These are phyloP conservation scores for Gossypium laxum DNA, from an alignment of 441 rosid species.

Conservation along the genomic window DNA sequence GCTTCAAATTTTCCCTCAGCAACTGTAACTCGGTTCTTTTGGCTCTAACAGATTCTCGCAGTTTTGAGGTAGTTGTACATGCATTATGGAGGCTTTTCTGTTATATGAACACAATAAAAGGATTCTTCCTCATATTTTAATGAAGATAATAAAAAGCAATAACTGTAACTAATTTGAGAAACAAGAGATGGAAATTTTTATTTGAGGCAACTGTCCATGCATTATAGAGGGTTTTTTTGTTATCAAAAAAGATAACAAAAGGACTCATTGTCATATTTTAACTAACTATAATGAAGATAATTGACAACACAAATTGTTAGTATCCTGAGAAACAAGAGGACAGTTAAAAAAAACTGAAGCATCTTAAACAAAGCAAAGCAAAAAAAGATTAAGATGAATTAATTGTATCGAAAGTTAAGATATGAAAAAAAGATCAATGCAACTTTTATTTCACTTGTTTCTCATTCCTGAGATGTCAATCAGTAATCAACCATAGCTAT, in stretches of 20 bases:
- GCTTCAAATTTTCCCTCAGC: slow-evolving; percentile 58
- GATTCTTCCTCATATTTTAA: background rate
- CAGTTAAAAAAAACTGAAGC: no score
- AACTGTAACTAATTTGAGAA: background rate
- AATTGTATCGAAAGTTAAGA: no score
- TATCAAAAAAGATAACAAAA: background rate
- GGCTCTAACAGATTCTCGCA: slow-evolving; percentile 58
- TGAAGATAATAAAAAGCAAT: background rate
- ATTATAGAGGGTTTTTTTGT: background rate
- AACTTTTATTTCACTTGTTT: background rate
- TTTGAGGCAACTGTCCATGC: background rate
- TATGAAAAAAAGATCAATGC: background rate
- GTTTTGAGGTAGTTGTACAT: slow-evolving; percentile 39
- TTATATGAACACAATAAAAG: slow-evolving; percentile 13
- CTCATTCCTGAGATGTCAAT: background rate
- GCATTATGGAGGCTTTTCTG: slow-evolving; percentile 64
- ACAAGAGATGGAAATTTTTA: background rate
- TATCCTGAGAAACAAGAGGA: no score
- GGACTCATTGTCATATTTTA: background rate
- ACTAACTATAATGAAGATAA: background rate
- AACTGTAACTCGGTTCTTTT: slow-evolving; percentile 53
- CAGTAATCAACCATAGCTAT: background rate
- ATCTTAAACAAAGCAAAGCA: no score
- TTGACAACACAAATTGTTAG: no score
- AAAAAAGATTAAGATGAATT: no score